Evolutionary conservation across 208 protist species (phyloP).

Genomic region (Trypanosoma avium): DNA sequence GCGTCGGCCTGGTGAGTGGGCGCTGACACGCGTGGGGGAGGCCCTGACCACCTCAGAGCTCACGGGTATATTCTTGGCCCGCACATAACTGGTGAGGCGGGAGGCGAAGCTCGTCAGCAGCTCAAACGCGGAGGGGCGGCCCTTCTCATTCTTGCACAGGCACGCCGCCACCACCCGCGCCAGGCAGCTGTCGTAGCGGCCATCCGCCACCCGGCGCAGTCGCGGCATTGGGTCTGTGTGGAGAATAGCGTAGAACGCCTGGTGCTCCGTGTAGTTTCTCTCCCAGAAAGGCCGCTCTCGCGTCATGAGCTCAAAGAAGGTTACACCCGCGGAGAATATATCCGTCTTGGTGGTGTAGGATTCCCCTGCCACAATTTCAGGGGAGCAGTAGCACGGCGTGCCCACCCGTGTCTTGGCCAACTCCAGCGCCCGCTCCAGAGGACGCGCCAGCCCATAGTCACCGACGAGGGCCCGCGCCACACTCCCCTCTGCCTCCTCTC

Average conservation of each 20-base stretch:
- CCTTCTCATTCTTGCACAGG: conserved; percentile 55
- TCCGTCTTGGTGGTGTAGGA: conserved; percentile 92
- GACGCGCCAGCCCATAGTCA: conserved; percentile 88
- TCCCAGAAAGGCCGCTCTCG: conserved; percentile 70
- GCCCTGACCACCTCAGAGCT: conserved; percentile 9
- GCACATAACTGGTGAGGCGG: conserved; percentile 37
- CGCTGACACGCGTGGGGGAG: conserved; percentile 11
- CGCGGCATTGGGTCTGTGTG: conserved; percentile 58
- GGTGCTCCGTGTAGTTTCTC: conserved; percentile 41
- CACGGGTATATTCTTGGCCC: conserved; percentile 41
- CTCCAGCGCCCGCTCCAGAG: conserved; percentile 62
- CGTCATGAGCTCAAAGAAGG: conserved; percentile 88
- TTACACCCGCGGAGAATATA: conserved; percentile 90
- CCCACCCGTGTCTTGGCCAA: conserved; percentile 80
- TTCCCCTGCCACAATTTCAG: conserved; percentile 88
- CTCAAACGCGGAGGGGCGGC: conserved; percentile 55
- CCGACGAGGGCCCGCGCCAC: conserved; percentile 59
- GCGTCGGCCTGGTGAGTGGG: conserved; percentile 17
- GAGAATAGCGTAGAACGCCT: conserved; percentile 54
- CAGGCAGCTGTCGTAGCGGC: conserved; percentile 40
- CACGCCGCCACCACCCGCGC: conserved; percentile 46
- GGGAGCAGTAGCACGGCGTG: conserved; percentile 92
- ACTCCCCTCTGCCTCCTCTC: conserved; percentile 8
- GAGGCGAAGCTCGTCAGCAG: conserved; percentile 46
- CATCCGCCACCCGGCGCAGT: conserved; percentile 24